These are phyloP conservation scores for Hyphopichia pseudoburtonii DNA, from an alignment of 1,139 yeast genomes.

Conservation along the genomic window DNA sequence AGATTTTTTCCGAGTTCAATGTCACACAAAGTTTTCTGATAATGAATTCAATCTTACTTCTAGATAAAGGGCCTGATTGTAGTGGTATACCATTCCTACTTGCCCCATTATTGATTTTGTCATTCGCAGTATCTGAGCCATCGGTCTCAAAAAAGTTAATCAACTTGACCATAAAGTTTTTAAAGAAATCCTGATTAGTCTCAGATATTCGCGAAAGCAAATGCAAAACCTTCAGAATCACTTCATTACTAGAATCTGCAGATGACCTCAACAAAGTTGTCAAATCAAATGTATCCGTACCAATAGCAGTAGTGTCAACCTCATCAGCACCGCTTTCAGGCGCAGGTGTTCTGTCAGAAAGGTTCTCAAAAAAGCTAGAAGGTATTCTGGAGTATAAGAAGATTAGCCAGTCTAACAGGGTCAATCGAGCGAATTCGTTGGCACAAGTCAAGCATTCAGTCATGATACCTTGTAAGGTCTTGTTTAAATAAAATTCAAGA, in stretches of 20 bases:
- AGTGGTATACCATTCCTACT: slow-evolving; percentile 1
- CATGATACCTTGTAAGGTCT: slow-evolving; percentile 35
- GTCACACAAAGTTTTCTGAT: slow-evolving; percentile 81
- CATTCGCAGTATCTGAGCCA: slow-evolving; percentile 27
- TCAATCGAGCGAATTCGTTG: slow-evolving; percentile 79
- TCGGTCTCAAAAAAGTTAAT: slow-evolving; percentile 61
- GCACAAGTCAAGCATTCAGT: slow-evolving; percentile 36
- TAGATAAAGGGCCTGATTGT: slow-evolving; percentile 35
- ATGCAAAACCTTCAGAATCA: slow-evolving; percentile 74
- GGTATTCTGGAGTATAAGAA: slow-evolving; percentile 79
- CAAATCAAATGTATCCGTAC: slow-evolving; percentile 57
- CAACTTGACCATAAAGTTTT: slow-evolving; percentile 71
- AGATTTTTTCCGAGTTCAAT: slow-evolving; percentile 79
- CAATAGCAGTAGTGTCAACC: slow-evolving; percentile 3
- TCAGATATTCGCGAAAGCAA: slow-evolving; percentile 80
- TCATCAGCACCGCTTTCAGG: slow-evolving; percentile 4
- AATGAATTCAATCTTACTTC: slow-evolving; percentile 77
- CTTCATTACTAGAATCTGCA: slow-evolving; percentile 83
- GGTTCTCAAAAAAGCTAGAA: slow-evolving; percentile 52
- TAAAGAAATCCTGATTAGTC: slow-evolving; percentile 76
- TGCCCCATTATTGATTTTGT: slow-evolving; percentile 5
- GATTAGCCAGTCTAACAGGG: slow-evolving; percentile 88
- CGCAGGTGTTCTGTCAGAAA: slow-evolving; percentile 19
- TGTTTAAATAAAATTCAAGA: slow-evolving; percentile 36
- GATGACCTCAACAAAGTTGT: slow-evolving; percentile 78